Evolutionary conservation across 2,329 filamentous ascomycete species (phyloP).

Genomic region (Scedosporium dehoogii): DNA sequence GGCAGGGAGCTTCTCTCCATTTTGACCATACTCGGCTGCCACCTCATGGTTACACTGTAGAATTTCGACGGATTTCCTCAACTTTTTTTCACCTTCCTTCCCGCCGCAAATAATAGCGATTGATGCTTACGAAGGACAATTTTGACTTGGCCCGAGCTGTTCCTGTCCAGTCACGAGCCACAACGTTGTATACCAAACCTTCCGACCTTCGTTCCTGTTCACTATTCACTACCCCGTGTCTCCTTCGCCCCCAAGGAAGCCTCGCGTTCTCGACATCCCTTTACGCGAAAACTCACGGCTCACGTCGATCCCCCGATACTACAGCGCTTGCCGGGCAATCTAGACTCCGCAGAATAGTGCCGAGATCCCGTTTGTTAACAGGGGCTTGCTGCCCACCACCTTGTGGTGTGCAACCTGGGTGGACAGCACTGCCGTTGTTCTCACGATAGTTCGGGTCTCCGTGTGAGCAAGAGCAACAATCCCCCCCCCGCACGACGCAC

Average conservation of each 20-base stretch:
- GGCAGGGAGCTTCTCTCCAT: background rate
- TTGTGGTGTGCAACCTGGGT: background rate
- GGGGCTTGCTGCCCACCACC: conserved; percentile 2
- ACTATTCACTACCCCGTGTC: background rate
- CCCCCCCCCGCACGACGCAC: conserved; percentile 7
- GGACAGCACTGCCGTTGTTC: background rate
- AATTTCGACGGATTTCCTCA: background rate
- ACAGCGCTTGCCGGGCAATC: background rate
- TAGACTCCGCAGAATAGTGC: background rate
- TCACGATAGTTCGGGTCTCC: background rate
- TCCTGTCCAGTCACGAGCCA: background rate
- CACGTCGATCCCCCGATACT: background rate
- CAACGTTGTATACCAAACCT: background rate
- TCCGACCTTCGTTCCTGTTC: background rate
- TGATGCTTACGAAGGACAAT: background rate
- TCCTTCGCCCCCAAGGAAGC: background rate
- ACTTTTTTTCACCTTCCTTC: background rate
- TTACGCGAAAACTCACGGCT: background rate
- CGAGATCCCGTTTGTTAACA: background rate
- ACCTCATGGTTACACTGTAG: background rate
- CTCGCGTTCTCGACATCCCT: background rate
- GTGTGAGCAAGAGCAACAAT: conserved; percentile 2
- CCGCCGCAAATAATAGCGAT: background rate
- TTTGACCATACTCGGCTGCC: background rate
- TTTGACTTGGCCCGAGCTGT: background rate